These are phyloP conservation scores for Fusarium liriodendri DNA, from an alignment of 2,329 filamentous ascomycete species.

Conservation along the genomic window DNA sequence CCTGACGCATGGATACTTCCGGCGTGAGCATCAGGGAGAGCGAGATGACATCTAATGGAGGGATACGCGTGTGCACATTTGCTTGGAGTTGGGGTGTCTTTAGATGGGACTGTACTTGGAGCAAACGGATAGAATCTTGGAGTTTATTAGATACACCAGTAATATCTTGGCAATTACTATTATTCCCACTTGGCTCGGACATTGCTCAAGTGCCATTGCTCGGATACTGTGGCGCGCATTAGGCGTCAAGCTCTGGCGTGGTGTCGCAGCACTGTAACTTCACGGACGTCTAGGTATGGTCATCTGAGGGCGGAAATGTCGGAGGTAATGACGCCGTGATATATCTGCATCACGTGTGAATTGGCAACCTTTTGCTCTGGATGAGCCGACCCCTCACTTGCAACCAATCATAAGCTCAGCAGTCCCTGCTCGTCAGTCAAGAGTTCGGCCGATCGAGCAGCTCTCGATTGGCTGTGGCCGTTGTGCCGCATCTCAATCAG, in stretches of 20 bases:
- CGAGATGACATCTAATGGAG: neutral
- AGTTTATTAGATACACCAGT: neutral
- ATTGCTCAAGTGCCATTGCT: neutral
- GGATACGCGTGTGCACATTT: constrained; percentile 8
- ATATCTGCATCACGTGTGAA: constrained; percentile 39
- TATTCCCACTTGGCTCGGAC: neutral
- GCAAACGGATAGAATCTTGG: constrained; percentile 12
- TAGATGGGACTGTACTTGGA: neutral
- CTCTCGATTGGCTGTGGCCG: constrained; percentile 36
- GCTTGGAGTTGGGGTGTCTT: constrained; percentile 19
- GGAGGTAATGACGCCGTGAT: constrained; percentile 30
- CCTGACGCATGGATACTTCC: neutral
- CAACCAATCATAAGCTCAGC: constrained; percentile 47
- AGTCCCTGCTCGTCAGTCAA: constrained; percentile 15
- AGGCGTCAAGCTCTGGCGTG: constrained; percentile 22
- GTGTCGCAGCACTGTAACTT: constrained; percentile 7
- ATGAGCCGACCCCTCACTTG: constrained; percentile 45
- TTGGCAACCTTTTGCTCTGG: constrained; percentile 31
- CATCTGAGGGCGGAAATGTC: constrained; percentile 1
- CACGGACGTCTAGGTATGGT: neutral
- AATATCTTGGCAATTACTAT: neutral
- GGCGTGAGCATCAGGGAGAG: neutral
- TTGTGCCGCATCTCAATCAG: constrained; percentile 38
- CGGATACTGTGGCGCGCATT: neutral
- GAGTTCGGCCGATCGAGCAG: constrained; percentile 36